phyloP scores from a whole-genome alignment of 1,284 basidiomycete genomes.

The Trametes sp. region DNA sequence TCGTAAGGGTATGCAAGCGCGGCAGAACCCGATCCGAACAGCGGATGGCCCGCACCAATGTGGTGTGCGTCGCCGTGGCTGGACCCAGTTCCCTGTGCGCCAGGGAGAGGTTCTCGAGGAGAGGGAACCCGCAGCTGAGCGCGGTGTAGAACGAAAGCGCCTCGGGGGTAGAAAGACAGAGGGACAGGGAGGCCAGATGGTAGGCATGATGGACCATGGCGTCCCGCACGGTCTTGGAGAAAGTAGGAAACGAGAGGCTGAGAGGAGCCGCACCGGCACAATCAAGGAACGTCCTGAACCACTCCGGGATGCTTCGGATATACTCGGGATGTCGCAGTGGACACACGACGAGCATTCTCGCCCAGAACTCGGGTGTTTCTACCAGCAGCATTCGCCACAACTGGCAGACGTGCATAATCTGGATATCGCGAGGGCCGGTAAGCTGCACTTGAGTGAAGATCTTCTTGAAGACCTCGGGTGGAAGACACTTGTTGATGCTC shows the following conservation, averaged over 20 bases:
- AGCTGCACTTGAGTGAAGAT: neutral
- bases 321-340: too few relatives aligned
- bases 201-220: neutral
- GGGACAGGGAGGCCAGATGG: too few relatives aligned
- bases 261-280: neutral
- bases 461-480: neutral
- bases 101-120: too few relatives aligned
- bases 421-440: neutral
- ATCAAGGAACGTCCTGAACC: neutral
- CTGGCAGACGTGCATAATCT: neutral
- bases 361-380: neutral
- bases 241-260: neutral
- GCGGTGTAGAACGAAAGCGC: neutral
- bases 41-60: too few relatives aligned
- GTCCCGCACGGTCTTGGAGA: neutral
- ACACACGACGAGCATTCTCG: neutral
- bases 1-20: too few relatives aligned
- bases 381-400: neutral
- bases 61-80: too few relatives aligned
- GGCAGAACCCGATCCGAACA: too few relatives aligned
- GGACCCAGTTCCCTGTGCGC: too few relatives aligned
- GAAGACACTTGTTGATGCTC: neutral
- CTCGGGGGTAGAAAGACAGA: neutral
- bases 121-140: neutral
- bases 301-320: neutral